Percentiles rank a stretch among this genome's conserved stretches.
Evolutionary conservation across 495 filamentous ascomycete genomes (phyloP).

Genomic region (Sabuloglossum arenarium): DNA sequence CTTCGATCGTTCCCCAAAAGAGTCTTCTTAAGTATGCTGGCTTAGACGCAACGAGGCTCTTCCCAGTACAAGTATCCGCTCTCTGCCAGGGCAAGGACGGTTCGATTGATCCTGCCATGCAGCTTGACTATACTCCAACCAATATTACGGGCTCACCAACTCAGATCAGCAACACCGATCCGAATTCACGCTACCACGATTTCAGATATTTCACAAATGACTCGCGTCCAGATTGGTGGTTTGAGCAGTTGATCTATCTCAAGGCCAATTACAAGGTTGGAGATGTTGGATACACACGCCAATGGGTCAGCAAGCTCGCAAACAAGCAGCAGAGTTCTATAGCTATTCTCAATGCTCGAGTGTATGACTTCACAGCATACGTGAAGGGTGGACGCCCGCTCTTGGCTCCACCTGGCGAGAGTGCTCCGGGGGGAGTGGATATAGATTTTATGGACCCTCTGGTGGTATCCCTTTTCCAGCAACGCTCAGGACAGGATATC

Average conservation of each 20-base stretch:
- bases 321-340: constrained; percentile 40
- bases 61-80: constrained; percentile 87
- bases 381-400: constrained; percentile 50
- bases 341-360: constrained; percentile 54
- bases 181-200: constrained; percentile 70
- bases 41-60: constrained; percentile 64
- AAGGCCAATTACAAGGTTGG: constrained; percentile 68
- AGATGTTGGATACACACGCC: constrained; percentile 60
- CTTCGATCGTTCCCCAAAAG: constrained; percentile 40
- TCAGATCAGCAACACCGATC: constrained; percentile 43
- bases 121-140: constrained; percentile 56
- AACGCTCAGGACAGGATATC: constrained; percentile 56
- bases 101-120: constrained; percentile 43
- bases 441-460: constrained; percentile 64
- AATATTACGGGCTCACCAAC: constrained; percentile 50
- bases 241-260: constrained; percentile 59
- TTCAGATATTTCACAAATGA: constrained; percentile 73
- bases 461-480: constrained; percentile 58
- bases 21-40: constrained; percentile 63
- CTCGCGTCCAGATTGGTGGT: constrained; percentile 75
- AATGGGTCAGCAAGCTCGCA: constrained; percentile 55
- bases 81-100: constrained; percentile 61
- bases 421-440: constrained; percentile 28
- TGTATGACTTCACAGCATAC: constrained; percentile 89
- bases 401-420: constrained; percentile 27